These are phyloP conservation scores for Gonapodya prolifera DNA, from an alignment of 192 early-diverging fungal species.

Conservation along the genomic window DNA sequence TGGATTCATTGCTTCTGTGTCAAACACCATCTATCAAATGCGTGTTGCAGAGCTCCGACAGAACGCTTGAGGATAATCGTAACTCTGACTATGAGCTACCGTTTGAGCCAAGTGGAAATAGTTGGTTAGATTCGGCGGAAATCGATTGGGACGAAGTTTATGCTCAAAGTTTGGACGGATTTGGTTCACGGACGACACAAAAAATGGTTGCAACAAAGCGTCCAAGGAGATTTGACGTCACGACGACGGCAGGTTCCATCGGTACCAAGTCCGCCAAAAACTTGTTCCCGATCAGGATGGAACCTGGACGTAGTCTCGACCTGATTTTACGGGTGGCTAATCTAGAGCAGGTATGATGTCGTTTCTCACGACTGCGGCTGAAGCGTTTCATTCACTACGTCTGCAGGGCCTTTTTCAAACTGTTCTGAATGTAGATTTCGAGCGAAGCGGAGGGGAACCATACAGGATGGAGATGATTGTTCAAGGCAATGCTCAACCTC, in stretches of 20 bases:
- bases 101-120: background rate
- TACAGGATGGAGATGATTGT: constrained; percentile 24
- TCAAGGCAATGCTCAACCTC: constrained; percentile 26
- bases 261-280: constrained; percentile 4
- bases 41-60: too few species aligned
- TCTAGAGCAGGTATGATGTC: constrained; percentile 5
- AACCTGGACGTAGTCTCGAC: background rate
- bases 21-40: background rate
- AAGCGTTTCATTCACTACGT: background rate
- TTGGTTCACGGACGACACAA: constrained; percentile 7
- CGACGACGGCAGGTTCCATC: constrained; percentile 13
- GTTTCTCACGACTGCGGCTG: constrained; percentile 5
- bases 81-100: constrained; percentile 10
- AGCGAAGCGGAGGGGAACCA: constrained; percentile 23
- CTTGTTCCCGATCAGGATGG: constrained; percentile 1
- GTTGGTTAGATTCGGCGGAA: constrained; percentile 15
- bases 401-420: constrained; percentile 1
- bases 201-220: background rate
- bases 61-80: background rate
- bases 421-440: background rate
- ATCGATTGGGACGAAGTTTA: constrained; percentile 41
- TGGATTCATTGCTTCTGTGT: background rate
- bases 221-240: constrained; percentile 18
- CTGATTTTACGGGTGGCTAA: background rate
- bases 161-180: constrained; percentile 16